Evolutionary conservation across 2,329 filamentous ascomycete species (phyloP).

Genomic region (Fusarium poae): DNA sequence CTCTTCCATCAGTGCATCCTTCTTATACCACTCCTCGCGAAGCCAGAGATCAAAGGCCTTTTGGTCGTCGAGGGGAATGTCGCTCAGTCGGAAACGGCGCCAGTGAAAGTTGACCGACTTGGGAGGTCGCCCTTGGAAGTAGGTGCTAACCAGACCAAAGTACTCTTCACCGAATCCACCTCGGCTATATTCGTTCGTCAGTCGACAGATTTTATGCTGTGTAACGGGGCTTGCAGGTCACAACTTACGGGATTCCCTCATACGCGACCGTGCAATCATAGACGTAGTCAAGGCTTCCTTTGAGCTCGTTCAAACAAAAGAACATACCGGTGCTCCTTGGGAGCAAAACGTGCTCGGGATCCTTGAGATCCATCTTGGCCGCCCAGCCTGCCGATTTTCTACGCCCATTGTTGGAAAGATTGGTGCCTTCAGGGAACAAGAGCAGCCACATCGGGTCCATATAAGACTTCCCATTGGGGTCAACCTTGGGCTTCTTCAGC

Average conservation of each 20-base stretch:
- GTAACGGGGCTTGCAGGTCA: not conserved
- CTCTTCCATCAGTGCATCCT: slow-evolving; percentile 88
- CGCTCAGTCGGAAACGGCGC: slow-evolving; percentile 83
- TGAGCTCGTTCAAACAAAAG: slow-evolving; percentile 83
- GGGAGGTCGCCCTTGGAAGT: slow-evolving; percentile 87
- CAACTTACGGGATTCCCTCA: slow-evolving; percentile 87
- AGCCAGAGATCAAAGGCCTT: slow-evolving; percentile 88
- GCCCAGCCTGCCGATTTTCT: slow-evolving; percentile 81
- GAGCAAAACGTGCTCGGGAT: slow-evolving; percentile 80
- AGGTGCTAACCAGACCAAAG: slow-evolving; percentile 88
- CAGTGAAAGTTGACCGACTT: slow-evolving; percentile 98
- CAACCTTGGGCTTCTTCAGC: slow-evolving; percentile 70
- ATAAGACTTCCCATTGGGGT: slow-evolving; percentile 66
- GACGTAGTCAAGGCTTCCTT: slow-evolving; percentile 80
- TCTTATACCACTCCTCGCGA: slow-evolving; percentile 88
- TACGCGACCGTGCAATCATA: slow-evolving; percentile 97
- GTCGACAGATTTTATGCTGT: slow-evolving; percentile 20
- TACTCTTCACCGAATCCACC: slow-evolving; percentile 90
- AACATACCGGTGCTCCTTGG: slow-evolving; percentile 84
- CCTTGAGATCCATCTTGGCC: slow-evolving; percentile 77
- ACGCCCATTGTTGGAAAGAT: slow-evolving; percentile 77
- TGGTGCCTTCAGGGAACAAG: slow-evolving; percentile 90
- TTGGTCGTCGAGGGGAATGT: slow-evolving; percentile 83
- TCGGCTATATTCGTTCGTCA: slow-evolving; percentile 62
- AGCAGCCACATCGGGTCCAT: slow-evolving; percentile 90